These are phyloP conservation scores for Camelina hispida DNA, from an alignment of 345 rosid species.

Conservation along the genomic window DNA sequence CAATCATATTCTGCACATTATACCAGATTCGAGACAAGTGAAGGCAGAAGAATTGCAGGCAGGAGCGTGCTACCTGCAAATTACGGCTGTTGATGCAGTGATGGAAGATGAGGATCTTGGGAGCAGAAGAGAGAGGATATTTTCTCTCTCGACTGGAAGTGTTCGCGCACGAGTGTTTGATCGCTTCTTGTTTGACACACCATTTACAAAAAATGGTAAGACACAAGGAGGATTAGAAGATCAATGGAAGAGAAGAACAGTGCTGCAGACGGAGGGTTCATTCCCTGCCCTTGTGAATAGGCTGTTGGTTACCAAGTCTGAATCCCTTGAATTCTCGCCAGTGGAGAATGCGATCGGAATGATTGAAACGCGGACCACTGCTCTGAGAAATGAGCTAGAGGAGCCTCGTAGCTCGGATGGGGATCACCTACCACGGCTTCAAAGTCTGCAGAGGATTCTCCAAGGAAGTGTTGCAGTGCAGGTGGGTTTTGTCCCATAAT, in stretches of 20 bases:
- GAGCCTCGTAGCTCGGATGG: conserved; percentile 99
- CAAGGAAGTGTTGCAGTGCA: conserved; percentile 99
- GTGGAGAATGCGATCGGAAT: conserved; percentile 99
- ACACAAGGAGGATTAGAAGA: conserved; percentile 98
- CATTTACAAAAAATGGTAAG: conserved; percentile 98
- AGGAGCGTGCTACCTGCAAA: conserved; percentile 94
- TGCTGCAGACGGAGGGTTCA: conserved; percentile 92
- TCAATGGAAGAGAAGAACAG: conserved; percentile 98
- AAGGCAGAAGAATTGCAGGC: conserved; percentile 97
- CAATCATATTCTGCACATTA: conserved; percentile 80
- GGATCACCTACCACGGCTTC: conserved; percentile 94
- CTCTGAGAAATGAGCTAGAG: conserved; percentile 90
- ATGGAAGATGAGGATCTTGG: conserved; percentile 99
- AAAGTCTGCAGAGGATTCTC: conserved; percentile 96
- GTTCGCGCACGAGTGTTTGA: conserved; percentile 95
- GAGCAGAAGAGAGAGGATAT: conserved; percentile 93
- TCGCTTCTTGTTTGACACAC: conserved; percentile 98
- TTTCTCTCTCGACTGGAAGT: conserved; percentile 93
- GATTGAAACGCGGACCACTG: conserved; percentile 98
- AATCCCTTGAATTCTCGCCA: conserved; percentile 96
- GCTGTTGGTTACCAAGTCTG: conserved; percentile 86
- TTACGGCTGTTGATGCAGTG: conserved; percentile 96
- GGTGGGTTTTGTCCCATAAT: conserved; percentile 49
- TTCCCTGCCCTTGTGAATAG: conserved; percentile 97
- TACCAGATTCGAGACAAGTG: conserved; percentile 96